Evolutionary conservation across 1,284 basidiomycete genomes (phyloP).

Genomic region (Fomitopsis schrenkii): DNA sequence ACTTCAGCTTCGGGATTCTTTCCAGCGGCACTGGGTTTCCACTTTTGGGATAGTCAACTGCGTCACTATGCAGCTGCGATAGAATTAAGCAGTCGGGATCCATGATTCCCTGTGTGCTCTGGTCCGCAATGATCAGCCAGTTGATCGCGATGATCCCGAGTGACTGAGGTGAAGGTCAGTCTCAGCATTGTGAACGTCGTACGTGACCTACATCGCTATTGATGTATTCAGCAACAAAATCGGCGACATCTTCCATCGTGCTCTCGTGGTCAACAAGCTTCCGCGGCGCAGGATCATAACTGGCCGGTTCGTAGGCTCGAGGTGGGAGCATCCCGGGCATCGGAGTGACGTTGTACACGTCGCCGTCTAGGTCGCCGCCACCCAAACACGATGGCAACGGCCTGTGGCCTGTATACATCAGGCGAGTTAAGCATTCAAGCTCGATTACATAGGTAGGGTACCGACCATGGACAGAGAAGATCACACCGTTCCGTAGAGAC

Average conservation of each 20-base stretch:
- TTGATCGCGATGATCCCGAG: constrained; percentile 59
- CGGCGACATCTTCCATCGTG: constrained; percentile 66
- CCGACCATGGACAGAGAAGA: constrained; percentile 52
- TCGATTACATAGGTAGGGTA: not conserved
- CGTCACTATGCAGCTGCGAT: constrained; percentile 64
- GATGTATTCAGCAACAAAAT: constrained; percentile 73
- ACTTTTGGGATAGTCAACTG: constrained; percentile 65
- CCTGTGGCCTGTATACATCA: constrained; percentile 38
- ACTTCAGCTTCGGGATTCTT: constrained; percentile 43
- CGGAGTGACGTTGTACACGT: constrained; percentile 51
- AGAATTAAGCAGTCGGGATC: constrained; percentile 59
- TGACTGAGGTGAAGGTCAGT: constrained; percentile 30
- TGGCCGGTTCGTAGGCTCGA: constrained; percentile 36
- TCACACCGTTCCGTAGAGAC: constrained; percentile 50
- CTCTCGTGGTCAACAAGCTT: constrained; percentile 48
- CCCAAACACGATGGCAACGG: constrained; percentile 60
- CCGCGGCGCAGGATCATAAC: constrained; percentile 46
- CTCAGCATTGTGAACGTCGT: constrained; percentile 3
- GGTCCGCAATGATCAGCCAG: constrained; percentile 68
- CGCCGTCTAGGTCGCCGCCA: constrained; percentile 64
- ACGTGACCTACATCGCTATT: constrained; percentile 49
- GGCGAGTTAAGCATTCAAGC: not conserved
- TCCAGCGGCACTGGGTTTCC: constrained; percentile 49
- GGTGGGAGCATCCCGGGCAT: constrained; percentile 14
- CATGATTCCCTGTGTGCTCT: constrained; percentile 47